These are phyloP conservation scores for Alternaria incomplexa DNA, from an alignment of 2,329 filamentous ascomycete genomes.

Conservation along the genomic window DNA sequence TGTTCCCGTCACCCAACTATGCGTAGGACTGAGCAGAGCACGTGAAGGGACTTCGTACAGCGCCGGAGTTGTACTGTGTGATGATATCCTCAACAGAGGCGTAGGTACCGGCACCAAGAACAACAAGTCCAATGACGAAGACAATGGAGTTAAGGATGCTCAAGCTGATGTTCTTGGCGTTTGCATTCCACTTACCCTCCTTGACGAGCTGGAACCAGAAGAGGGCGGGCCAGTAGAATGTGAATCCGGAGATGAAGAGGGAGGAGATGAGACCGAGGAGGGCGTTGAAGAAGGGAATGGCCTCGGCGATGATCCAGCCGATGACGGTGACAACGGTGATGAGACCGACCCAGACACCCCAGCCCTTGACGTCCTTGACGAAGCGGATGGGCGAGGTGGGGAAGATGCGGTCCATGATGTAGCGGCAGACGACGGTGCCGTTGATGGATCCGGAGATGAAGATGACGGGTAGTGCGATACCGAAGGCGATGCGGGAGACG, in stretches of 20 bases:
- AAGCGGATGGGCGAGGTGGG: constrained; percentile 59
- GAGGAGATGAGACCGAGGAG: constrained; percentile 68
- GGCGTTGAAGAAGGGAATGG: constrained; percentile 73
- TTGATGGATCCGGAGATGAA: constrained; percentile 75
- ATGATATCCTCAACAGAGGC: constrained; percentile 54
- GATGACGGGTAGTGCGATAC: constrained; percentile 73
- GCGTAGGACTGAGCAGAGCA: constrained; percentile 45
- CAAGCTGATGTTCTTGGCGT: constrained; percentile 39
- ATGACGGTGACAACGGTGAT: constrained; percentile 64
- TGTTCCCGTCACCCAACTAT: constrained; percentile 7
- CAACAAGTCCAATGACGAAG: constrained; percentile 39
- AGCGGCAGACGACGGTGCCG: constrained; percentile 70
- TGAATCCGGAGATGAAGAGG: constrained; percentile 73
- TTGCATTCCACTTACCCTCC: constrained; percentile 51
- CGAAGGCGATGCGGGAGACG: constrained; percentile 73
- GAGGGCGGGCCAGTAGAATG: constrained; percentile 52
- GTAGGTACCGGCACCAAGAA: constrained; percentile 52
- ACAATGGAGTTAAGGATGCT: constrained; percentile 36
- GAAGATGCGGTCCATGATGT: constrained; percentile 67
- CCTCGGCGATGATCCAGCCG: constrained; percentile 72
- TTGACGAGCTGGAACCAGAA: constrained; percentile 51
- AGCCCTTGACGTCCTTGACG: constrained; percentile 46
- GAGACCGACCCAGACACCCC: constrained; percentile 66
- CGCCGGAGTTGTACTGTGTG: constrained; percentile 47
- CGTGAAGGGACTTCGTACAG: constrained; percentile 50